A percentile compares a stretch with the other conserved stretches of the same genome.
Conservation (phyloP, 2,329 filamentous ascomycete species). For the Thyridium curvatum region DNA sequence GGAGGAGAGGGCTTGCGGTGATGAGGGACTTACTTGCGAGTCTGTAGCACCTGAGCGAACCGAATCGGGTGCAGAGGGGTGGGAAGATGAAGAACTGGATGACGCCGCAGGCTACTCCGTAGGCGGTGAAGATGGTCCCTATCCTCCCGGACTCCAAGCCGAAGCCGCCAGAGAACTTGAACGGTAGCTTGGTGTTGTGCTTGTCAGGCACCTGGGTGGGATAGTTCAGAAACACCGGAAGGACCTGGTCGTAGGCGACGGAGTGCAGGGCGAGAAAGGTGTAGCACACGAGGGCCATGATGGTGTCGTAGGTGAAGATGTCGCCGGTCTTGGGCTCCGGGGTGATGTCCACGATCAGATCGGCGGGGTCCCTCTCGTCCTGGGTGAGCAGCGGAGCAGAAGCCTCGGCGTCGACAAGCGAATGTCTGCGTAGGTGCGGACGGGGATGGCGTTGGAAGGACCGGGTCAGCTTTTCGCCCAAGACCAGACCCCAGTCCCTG, state of each 20-base stretch:
- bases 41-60: slow-evolving; percentile 68
- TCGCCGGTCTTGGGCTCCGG: slow-evolving; percentile 8
- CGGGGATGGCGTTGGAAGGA: slow-evolving; percentile 16
- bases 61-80: slow-evolving; percentile 62
- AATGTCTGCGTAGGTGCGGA: slow-evolving; percentile 31
- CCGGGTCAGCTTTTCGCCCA: slow-evolving; percentile 60
- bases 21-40: slow-evolving; percentile 39
- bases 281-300: slow-evolving; percentile 58
- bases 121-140: slow-evolving; percentile 78
- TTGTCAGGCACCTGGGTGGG: slow-evolving; percentile 47
- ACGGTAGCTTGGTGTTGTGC: slow-evolving; percentile 58
- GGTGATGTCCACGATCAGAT: slow-evolving; percentile 7
- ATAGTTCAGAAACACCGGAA: slow-evolving; percentile 85
- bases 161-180: slow-evolving; percentile 80
- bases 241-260: slow-evolving; percentile 78
- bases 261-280: slow-evolving; percentile 76
- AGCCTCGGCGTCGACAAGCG: slow-evolving; percentile 50
- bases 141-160: slow-evolving; percentile 68
- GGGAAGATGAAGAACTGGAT: slow-evolving; percentile 87
- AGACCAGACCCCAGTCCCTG: slow-evolving; percentile 67
- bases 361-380: slow-evolving; percentile 17
- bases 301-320: slow-evolving; percentile 22
- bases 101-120: slow-evolving; percentile 71
- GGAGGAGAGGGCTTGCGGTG: no score
- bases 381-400: slow-evolving; percentile 46